phyloP scores from a whole-genome alignment of 306 rosid genomes.

The Cicer judaicum region DNA sequence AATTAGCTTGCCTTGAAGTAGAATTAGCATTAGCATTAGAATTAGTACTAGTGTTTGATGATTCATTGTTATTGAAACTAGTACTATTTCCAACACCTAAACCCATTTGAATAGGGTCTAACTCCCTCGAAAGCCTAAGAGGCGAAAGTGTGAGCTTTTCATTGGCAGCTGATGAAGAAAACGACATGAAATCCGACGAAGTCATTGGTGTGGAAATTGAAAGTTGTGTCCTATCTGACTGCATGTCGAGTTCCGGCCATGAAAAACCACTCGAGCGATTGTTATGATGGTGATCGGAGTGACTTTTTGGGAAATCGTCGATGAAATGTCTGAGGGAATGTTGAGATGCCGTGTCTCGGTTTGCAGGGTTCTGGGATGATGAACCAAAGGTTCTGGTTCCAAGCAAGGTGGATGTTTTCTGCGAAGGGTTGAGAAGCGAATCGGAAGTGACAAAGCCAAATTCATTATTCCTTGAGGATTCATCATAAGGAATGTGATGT shows the following conservation, averaged over 20 bases:
- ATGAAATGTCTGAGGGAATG: conserved; percentile 78
- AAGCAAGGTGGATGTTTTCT: conserved; percentile 50
- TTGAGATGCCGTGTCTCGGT: conserved; percentile 50
- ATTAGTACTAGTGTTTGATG: conserved; percentile 37
- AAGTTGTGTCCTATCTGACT: conserved; percentile 69
- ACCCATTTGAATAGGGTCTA: conserved; percentile 66
- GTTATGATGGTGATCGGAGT: conserved; percentile 35
- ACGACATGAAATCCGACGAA: conserved; percentile 57
- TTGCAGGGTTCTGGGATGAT: conserved; percentile 47
- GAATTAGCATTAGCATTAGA: conserved; percentile 5
- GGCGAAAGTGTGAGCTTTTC: conserved; percentile 75
- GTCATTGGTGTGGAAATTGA: conserved; percentile 74
- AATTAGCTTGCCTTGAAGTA: conserved; percentile 52
- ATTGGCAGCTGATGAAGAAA: conserved; percentile 59
- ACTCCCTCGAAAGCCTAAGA: conserved; percentile 62
- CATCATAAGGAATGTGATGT: conserved; percentile 58
- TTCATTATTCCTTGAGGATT: conserved; percentile 59
- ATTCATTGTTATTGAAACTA: conserved; percentile 37
- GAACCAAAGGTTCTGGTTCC: conserved; percentile 51
- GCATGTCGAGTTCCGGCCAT: conserved; percentile 62
- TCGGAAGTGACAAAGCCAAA: conserved; percentile 74
- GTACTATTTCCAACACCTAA: conserved; percentile 54
- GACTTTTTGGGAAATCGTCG: conserved; percentile 68
- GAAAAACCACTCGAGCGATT: conserved; percentile 41
- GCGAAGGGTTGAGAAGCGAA: conserved; percentile 74